These are phyloP conservation scores for Populus pruinosa DNA, from an alignment of 345 rosid genomes.

Conservation along the genomic window DNA sequence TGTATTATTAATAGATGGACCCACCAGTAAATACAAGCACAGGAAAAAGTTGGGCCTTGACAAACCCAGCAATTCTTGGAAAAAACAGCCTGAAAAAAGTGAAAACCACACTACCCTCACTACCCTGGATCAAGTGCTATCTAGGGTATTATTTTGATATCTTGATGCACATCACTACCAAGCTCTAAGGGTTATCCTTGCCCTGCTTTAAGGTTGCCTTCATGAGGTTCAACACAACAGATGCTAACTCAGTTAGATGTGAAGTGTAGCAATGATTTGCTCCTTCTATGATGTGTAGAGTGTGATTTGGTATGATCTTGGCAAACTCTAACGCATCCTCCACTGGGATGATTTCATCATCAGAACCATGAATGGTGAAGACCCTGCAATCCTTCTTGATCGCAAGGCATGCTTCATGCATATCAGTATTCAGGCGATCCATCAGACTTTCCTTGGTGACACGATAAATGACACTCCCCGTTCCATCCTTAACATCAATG, in stretches of 20 bases:
- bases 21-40: no score
- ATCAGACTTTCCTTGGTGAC: slow-evolving; percentile 20
- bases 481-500: slow-evolving; percentile 17
- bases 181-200: neutral
- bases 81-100: no score
- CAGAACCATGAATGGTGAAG: neutral
- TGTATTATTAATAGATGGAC: no score
- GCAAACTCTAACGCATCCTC: neutral
- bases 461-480: slow-evolving; percentile 15
- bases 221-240: neutral
- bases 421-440: slow-evolving; percentile 29
- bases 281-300: slow-evolving; percentile 3
- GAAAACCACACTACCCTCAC: no score
- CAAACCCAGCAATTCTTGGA: no score
- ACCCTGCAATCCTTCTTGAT: slow-evolving; percentile 28
- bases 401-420: slow-evolving; percentile 19
- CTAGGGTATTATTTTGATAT: no score
- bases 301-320: neutral
- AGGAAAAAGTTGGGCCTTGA: no score
- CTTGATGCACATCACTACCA: no score
- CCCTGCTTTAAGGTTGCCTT: neutral
- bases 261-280: neutral
- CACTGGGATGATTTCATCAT: neutral
- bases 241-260: neutral
- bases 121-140: no score